These are phyloP conservation scores for Rubus parviflorus DNA, from an alignment of 306 rosid species.

Conservation along the genomic window DNA sequence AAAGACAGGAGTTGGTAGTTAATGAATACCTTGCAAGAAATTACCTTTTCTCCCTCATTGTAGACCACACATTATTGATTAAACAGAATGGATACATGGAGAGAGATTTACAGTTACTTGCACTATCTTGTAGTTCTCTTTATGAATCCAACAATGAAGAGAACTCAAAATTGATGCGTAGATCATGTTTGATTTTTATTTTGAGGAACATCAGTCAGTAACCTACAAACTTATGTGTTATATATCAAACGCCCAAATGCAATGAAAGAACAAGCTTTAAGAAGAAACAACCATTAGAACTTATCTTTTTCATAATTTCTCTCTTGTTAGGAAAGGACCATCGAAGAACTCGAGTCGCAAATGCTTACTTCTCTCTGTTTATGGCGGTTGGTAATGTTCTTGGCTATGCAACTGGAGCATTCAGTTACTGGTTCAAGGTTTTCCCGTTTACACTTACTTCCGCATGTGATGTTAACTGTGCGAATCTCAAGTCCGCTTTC, in stretches of 20 bases:
- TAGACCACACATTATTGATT: not conserved
- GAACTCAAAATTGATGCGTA: not conserved
- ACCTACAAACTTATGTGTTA: not conserved
- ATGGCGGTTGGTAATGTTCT: conserved; percentile 95
- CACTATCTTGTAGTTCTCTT: not conserved
- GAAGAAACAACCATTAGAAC: conserved; percentile 14
- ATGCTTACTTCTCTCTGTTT: conserved; percentile 88
- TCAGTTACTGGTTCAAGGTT: conserved; percentile 81
- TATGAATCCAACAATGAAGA: not conserved
- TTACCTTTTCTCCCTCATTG: not conserved
- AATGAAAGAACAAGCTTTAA: not conserved
- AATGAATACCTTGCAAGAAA: not conserved
- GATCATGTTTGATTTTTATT: not conserved
- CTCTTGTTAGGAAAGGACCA: conserved; percentile 71
- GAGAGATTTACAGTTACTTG: not conserved
- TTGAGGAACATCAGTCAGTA: not conserved
- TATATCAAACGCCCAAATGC: not conserved
- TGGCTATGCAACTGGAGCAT: conserved; percentile 87
- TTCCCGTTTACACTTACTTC: conserved; percentile 64
- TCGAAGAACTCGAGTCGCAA: conserved; percentile 91
- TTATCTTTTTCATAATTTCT: conserved; percentile 21
- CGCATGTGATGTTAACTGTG: conserved; percentile 77
- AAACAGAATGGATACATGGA: not conserved
- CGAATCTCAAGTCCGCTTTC: conserved; percentile 98
- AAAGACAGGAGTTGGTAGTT: not conserved